phyloP scores from a whole-genome alignment of 257 asterid species.

The Knoxia roxburghii region DNA sequence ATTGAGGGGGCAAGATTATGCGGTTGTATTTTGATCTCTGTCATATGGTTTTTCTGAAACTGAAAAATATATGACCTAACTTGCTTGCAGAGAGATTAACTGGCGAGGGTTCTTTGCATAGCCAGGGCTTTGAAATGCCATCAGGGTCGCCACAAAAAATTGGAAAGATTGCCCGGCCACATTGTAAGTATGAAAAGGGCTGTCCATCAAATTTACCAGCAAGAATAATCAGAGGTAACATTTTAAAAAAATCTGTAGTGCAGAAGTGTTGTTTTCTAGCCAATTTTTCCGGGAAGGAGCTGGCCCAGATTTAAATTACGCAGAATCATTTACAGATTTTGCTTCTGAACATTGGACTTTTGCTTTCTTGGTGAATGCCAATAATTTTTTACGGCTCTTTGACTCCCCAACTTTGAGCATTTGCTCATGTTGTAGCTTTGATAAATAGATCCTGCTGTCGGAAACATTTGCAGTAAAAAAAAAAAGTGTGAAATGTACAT shows the following conservation, averaged over 20 bases:
- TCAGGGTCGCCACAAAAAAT: constrained; percentile 29
- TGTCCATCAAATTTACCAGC: constrained; percentile 22
- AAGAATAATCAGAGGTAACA: constrained; percentile 44
- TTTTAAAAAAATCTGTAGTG: constrained; percentile 16
- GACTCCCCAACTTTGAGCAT: background rate
- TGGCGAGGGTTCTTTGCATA: constrained; percentile 46
- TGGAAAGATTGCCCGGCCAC: constrained; percentile 31
- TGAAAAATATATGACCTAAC: constrained; percentile 24
- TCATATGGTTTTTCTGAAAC: constrained; percentile 26
- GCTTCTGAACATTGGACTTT: constrained; percentile 7
- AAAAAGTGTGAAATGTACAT: too few species aligned
- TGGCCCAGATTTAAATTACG: constrained; percentile 22
- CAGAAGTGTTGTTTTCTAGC: constrained; percentile 19
- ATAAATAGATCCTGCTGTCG: background rate
- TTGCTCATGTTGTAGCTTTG: background rate
- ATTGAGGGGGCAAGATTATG: constrained; percentile 8
- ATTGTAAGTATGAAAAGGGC: constrained; percentile 68
- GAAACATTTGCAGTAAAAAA: background rate
- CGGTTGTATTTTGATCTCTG: constrained; percentile 7
- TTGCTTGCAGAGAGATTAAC: constrained; percentile 44
- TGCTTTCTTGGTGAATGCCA: constrained; percentile 7
- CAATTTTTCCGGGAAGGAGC: constrained; percentile 37
- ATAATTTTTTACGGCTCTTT: constrained; percentile 1
- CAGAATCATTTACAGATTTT: constrained; percentile 12
- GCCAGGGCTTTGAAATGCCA: constrained; percentile 42